A percentile compares a stretch with the other conserved stretches of the same genome.
These are phyloP conservation scores for Cryptosporidium parvum DNA, from an alignment of 169 alveolate genomes.

Conservation along the genomic window DNA sequence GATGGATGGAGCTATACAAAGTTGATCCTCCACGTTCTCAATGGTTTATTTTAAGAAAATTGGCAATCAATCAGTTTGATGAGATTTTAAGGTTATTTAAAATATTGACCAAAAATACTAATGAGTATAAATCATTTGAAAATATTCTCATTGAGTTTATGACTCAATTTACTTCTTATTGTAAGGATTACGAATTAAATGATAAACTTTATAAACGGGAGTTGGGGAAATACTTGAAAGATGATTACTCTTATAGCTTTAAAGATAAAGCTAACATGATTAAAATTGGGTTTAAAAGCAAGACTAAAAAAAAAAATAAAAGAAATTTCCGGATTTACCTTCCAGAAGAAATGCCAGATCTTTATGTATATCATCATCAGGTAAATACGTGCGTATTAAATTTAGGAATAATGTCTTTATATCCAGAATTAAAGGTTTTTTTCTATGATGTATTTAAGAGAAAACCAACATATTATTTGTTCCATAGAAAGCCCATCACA, in stretches of 20 bases:
- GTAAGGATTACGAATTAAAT: neutral
- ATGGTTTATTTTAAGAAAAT: constrained; percentile 46
- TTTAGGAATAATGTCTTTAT: constrained; percentile 51
- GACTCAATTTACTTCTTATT: constrained; percentile 15
- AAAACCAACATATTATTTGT: constrained; percentile 39
- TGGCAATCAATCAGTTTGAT: constrained; percentile 34
- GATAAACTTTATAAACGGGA: neutral
- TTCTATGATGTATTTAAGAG: constrained; percentile 33
- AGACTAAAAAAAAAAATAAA: neutral
- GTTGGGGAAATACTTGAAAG: neutral
- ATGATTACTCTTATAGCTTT: neutral
- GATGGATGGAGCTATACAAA: constrained; percentile 45
- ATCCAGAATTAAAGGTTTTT: constrained; percentile 44
- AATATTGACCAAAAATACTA: constrained; percentile 4
- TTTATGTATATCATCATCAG: constrained; percentile 43
- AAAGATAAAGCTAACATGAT: neutral
- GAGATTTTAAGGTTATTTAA: constrained; percentile 44
- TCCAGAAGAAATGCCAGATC: constrained; percentile 74
- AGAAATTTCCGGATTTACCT: constrained; percentile 38
- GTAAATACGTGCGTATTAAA: constrained; percentile 43
- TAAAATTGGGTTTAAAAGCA: neutral
- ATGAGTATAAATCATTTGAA: constrained; percentile 14
- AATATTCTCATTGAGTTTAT: constrained; percentile 50
- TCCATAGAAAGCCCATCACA: constrained; percentile 38
- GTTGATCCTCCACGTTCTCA: constrained; percentile 72